Percentiles rank a stretch among this genome's conserved stretches.
Conservation (phyloP, 2,329 filamentous ascomycete species). For the Lithohypha guttulata region DNA sequence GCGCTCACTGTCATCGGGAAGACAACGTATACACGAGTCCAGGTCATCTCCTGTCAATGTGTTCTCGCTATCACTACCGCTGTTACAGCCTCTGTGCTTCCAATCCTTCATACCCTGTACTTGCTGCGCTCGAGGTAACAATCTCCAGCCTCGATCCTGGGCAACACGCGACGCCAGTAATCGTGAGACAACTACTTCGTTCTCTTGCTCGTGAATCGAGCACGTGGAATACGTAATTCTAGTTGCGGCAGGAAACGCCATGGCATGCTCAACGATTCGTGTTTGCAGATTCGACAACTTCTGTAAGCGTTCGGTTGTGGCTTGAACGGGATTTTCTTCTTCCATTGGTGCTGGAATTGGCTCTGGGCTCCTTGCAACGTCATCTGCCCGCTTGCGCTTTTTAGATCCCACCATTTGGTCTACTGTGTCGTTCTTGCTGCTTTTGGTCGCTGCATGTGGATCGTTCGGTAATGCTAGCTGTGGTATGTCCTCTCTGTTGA, state of each 20-base stretch:
- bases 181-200: constrained; percentile 69
- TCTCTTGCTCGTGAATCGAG: constrained; percentile 76
- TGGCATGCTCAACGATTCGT: constrained; percentile 69
- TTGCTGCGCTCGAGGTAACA: constrained; percentile 63
- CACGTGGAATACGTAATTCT: constrained; percentile 90
- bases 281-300: constrained; percentile 75
- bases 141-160: constrained; percentile 58
- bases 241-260: constrained; percentile 63
- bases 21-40: constrained; percentile 70
- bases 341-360: constrained; percentile 25
- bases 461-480: constrained; percentile 50
- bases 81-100: constrained; percentile 52
- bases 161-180: constrained; percentile 61
- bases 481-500: constrained; percentile 72
- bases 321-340: constrained; percentile 29
- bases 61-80: constrained; percentile 25
- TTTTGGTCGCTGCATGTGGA: constrained; percentile 11
- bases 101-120: constrained; percentile 65
- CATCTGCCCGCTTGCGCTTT: constrained; percentile 33
- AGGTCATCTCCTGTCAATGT: constrained; percentile 36
- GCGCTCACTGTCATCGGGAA: constrained; percentile 68
- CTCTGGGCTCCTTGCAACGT: constrained; percentile 9
- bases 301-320: constrained; percentile 52
- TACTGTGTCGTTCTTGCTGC: not conserved
- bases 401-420: constrained; percentile 21